Conservation (phyloP, 345 rosid species). For the Eucalyptus regnans region DNA sequence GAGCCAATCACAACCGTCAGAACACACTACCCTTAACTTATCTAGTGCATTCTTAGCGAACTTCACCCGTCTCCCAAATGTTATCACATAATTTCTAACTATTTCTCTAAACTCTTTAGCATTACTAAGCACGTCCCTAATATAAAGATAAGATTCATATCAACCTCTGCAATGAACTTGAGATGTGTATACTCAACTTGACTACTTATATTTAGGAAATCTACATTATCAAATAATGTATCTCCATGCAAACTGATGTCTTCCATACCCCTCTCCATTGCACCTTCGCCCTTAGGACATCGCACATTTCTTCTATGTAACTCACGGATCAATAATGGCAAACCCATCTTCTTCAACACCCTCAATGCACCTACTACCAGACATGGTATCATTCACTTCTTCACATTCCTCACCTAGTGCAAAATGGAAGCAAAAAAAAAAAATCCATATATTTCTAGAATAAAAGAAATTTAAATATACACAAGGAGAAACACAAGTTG, state of each 20-base stretch:
- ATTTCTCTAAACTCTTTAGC: not conserved
- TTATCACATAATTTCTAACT: not conserved
- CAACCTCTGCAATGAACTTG: not conserved
- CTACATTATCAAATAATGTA: too few species aligned
- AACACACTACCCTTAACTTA: not conserved
- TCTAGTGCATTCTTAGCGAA: not conserved
- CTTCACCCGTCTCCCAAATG: rapidly evolving
- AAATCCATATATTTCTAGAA: not conserved
- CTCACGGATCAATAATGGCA: not conserved
- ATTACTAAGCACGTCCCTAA: not conserved
- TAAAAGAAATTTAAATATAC: too few species aligned
- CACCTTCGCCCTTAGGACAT: not conserved
- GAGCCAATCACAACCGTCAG: not conserved
- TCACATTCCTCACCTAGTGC: not conserved
- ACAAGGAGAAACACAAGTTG: not conserved
- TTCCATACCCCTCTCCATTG: too few species aligned
- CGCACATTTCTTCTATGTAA: not conserved
- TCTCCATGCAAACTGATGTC: too few species aligned
- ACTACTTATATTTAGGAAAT: not conserved
- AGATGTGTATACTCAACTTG: not conserved
- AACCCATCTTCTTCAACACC: not conserved
- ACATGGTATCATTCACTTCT: not conserved
- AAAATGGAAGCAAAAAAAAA: not conserved
- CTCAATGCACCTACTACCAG: not conserved
- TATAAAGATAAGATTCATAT: not conserved